phyloP scores from a whole-genome alignment of 192 early-diverging fungal species.

The Chytriomyces confervae region DNA sequence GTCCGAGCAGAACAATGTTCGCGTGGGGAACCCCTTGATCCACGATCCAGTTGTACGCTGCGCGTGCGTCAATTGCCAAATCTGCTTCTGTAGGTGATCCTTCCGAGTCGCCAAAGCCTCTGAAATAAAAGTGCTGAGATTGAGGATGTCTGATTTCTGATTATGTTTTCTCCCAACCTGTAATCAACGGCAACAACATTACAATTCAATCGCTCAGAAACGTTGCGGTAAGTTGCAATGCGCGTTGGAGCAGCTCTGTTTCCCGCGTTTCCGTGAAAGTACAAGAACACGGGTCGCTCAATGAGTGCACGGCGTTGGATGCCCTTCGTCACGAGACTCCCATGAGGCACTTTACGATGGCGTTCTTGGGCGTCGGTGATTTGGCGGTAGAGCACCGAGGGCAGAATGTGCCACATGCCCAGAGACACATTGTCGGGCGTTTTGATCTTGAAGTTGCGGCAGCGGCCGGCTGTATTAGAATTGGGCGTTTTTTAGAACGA shows the following conservation, averaged over 20 bases:
- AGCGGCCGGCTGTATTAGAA: constrained; percentile 7
- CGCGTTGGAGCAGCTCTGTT: constrained; percentile 45
- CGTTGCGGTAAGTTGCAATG: constrained; percentile 29
- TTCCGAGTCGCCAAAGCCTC: constrained; percentile 62
- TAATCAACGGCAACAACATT: constrained; percentile 62
- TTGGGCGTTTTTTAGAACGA: neutral
- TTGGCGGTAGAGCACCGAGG: constrained; percentile 26
- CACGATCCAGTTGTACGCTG: constrained; percentile 52
- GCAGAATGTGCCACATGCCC: constrained; percentile 58
- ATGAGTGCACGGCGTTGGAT: constrained; percentile 34
- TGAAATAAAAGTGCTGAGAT: neutral
- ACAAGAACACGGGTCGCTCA: constrained; percentile 50
- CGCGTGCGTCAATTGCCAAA: constrained; percentile 46
- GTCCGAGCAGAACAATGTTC: constrained; percentile 56
- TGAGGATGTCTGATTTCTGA: too few relatives aligned
- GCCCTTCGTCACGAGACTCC: constrained; percentile 4
- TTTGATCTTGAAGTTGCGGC: constrained; percentile 39
- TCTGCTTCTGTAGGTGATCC: constrained; percentile 46
- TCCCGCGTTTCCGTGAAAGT: constrained; percentile 63
- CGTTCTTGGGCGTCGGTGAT: constrained; percentile 11
- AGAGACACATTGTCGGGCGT: constrained; percentile 47
- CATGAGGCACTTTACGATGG: neutral
- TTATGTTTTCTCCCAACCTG: constrained; percentile 1
- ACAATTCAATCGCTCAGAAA: constrained; percentile 23
- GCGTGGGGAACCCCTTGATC: constrained; percentile 40